Evolutionary conservation across 1,139 yeast species (phyloP).

Genomic region (Candida neerlandica): DNA sequence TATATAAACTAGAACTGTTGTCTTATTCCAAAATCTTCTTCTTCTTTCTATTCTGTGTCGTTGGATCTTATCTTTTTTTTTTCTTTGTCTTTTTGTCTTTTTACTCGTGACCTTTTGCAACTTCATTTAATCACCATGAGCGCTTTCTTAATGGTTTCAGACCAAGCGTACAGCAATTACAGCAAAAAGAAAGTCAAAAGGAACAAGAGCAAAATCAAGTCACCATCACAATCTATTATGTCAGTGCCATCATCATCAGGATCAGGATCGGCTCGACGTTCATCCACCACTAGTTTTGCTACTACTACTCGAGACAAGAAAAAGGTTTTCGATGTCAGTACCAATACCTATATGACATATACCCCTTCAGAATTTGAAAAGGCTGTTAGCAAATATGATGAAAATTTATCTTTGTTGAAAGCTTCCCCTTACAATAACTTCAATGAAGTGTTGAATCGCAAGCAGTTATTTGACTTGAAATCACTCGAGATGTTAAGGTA

Average conservation of each 20-base stretch:
- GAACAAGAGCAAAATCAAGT: neutral
- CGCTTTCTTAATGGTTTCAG: conserved; percentile 4
- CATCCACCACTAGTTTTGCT: neutral
- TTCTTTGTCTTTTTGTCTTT: neutral
- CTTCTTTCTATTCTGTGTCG: neutral
- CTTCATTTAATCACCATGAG: conserved; percentile 2
- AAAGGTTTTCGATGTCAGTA: conserved; percentile 20
- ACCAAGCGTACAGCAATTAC: neutral
- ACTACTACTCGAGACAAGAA: conserved; percentile 5
- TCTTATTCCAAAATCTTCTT: no score
- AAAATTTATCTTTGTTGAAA: conserved; percentile 10
- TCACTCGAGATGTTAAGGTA: conserved; percentile 23
- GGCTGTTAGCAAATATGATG: conserved; percentile 19
- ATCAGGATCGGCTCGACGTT: neutral
- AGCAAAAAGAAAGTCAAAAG: neutral
- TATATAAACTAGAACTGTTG: no score
- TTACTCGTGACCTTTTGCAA: neutral
- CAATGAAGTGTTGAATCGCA: conserved; percentile 15
- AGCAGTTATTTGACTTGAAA: conserved; percentile 18
- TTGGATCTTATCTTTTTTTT: neutral
- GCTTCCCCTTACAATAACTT: conserved; percentile 15
- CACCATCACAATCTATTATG: neutral
- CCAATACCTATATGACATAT: conserved; percentile 16
- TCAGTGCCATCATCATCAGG: neutral
- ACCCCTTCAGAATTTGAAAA: conserved; percentile 17